A percentile compares a stretch with the other conserved stretches of the same genome.
Conservation (phyloP, 257 asterid species). For the Solanum dulcamara region DNA sequence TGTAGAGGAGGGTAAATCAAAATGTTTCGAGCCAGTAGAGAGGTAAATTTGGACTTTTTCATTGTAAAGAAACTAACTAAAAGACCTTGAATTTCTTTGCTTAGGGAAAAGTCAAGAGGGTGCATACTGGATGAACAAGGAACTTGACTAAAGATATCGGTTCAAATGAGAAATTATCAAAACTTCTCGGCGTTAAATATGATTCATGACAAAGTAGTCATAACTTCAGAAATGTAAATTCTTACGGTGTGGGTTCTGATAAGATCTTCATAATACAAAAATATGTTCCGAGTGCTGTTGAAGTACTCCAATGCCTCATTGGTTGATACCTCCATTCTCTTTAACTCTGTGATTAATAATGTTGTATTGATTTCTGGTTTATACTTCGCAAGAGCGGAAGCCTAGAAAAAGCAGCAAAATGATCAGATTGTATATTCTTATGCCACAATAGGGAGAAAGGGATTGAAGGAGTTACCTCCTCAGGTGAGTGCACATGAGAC, state of each 20-base stretch:
- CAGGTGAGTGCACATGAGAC: slow-evolving; percentile 29
- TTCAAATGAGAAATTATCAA: background rate
- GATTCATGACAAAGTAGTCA: background rate
- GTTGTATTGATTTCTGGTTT: slow-evolving; percentile 4
- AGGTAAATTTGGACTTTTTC: background rate
- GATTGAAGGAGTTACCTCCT: slow-evolving; percentile 16
- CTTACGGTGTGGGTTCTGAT: background rate
- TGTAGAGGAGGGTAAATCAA: background rate
- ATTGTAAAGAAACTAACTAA: background rate
- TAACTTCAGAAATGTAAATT: background rate
- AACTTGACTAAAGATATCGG: background rate
- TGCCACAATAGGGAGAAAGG: background rate
- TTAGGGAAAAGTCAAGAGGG: background rate
- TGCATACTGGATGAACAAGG: background rate
- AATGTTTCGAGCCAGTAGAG: background rate
- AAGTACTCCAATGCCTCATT: slow-evolving; percentile 4
- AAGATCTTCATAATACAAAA: slow-evolving; percentile 5
- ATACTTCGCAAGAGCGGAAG: slow-evolving; percentile 5
- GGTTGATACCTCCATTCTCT: background rate
- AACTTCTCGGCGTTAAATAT: background rate
- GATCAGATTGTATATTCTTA: background rate
- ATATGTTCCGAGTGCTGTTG: slow-evolving; percentile 6
- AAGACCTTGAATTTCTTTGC: background rate
- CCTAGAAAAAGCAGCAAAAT: background rate
- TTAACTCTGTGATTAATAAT: background rate